These are phyloP conservation scores for Biscogniauxia sp. DNA, from an alignment of 2,329 filamentous ascomycete genomes.

Conservation along the genomic window DNA sequence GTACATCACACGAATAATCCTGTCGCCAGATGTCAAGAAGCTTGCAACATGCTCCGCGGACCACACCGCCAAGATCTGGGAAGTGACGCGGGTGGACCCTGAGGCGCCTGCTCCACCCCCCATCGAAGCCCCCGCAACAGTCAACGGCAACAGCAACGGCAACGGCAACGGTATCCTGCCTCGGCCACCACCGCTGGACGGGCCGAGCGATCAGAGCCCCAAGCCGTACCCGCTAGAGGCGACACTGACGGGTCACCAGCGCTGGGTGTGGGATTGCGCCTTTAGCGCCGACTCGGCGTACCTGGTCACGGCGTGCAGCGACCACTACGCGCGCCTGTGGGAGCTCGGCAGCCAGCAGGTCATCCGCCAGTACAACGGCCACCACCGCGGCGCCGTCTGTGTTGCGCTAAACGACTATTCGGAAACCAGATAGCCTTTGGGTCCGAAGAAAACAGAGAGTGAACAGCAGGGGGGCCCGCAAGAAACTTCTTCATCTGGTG, in stretches of 20 bases:
- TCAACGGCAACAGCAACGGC: background rate
- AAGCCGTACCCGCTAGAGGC: conserved; percentile 78
- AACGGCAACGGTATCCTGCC: background rate
- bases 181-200: conserved; percentile 19
- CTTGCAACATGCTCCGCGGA: conserved; percentile 92
- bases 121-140: conserved; percentile 5
- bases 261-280: conserved; percentile 97
- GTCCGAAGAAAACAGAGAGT: background rate
- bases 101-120: conserved; percentile 8
- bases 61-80: conserved; percentile 95
- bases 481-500: no score
- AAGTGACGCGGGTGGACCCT: conserved; percentile 69
- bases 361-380: conserved; percentile 92
- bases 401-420: conserved; percentile 89
- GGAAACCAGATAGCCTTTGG: conserved; percentile 43
- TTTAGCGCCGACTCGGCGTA: conserved; percentile 94
- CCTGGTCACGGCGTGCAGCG: conserved; percentile 86
- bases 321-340: conserved; percentile 91
- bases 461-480: background rate
- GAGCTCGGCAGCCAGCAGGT: conserved; percentile 83
- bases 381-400: conserved; percentile 87
- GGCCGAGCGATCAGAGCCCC: conserved; percentile 34
- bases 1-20: conserved; percentile 87
- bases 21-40: conserved; percentile 91
- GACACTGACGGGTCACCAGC: conserved; percentile 84